These are phyloP conservation scores for Lithospermum erythrorhizon DNA, from an alignment of 257 asterid genomes.

Conservation along the genomic window DNA sequence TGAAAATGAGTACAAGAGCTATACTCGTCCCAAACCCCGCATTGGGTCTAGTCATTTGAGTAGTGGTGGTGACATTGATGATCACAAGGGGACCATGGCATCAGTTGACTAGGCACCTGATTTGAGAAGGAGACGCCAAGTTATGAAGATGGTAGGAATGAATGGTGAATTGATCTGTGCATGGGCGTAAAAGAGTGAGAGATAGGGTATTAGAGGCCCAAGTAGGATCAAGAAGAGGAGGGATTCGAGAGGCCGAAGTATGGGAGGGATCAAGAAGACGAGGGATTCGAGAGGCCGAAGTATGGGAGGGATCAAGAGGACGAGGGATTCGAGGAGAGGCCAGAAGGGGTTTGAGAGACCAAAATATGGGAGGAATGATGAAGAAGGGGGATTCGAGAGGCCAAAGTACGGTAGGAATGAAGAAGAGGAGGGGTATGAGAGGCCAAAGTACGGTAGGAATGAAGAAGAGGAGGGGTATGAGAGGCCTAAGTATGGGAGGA, in stretches of 20 bases:
- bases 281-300: constrained; percentile 31
- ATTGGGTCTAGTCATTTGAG: constrained; percentile 25
- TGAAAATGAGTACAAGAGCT: constrained; percentile 74
- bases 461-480: constrained; percentile 9
- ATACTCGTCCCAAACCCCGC: constrained; percentile 52
- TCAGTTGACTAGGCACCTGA: no score
- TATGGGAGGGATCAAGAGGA: constrained; percentile 8
- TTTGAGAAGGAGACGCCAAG: constrained; percentile 9
- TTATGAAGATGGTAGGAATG: not conserved
- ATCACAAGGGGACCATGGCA: no score
- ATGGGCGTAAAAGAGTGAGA: not conserved
- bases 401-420: constrained; percentile 23
- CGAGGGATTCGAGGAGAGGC: constrained; percentile 10
- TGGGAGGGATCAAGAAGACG: not conserved
- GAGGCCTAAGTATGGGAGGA: constrained; percentile 12
- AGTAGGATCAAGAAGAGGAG: not conserved
- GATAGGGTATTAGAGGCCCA: constrained; percentile 4
- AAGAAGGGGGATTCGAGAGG: constrained; percentile 9
- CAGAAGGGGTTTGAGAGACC: constrained; percentile 5
- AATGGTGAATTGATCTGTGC: not conserved
- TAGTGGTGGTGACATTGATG: constrained; percentile 13
- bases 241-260: constrained; percentile 11
- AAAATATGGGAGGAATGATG: no score
- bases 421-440: constrained; percentile 8
- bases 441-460: constrained; percentile 25